These are phyloP conservation scores for Aspergillus hancockii DNA, from an alignment of 495 filamentous ascomycete genomes.

Conservation along the genomic window DNA sequence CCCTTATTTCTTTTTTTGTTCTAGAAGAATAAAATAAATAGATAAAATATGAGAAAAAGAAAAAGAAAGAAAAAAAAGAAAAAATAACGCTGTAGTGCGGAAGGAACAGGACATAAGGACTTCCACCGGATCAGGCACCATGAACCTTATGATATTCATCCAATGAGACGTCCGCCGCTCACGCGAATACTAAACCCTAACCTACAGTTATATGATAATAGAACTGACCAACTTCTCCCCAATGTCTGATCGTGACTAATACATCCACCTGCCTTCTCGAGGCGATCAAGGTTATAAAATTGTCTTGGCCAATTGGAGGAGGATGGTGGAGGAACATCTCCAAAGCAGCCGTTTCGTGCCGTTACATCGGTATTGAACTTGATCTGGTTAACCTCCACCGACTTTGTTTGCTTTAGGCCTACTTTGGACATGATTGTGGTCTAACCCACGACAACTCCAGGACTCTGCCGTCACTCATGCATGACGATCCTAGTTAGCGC, in stretches of 20 bases:
- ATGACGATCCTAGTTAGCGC: conserved; percentile 49
- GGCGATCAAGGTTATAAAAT: not conserved
- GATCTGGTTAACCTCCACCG: not conserved
- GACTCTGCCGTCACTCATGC: conserved; percentile 26
- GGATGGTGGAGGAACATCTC: not conserved
- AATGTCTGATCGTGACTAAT: not conserved
- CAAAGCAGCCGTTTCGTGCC: not conserved
- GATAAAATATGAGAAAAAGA: not conserved
- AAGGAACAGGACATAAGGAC: not conserved
- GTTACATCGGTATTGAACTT: not conserved
- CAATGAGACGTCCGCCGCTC: not conserved
- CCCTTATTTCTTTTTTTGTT: not conserved
- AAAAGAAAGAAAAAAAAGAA: not conserved
- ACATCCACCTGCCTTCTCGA: not conserved
- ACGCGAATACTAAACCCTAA: not conserved
- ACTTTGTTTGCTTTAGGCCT: conserved; percentile 2
- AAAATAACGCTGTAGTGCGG: not conserved
- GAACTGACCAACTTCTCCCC: not conserved
- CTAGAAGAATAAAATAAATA: too few species aligned
- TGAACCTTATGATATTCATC: conserved; percentile 1
- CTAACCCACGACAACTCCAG: conserved; percentile 1
- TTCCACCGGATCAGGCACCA: conserved; percentile 2
- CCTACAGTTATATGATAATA: not conserved
- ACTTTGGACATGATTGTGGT: not conserved
- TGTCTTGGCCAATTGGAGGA: not conserved